Base-by-base conservation (phyloP, 768 basidiomycete genomes). In the Infundibulicybe gibba region DNA sequence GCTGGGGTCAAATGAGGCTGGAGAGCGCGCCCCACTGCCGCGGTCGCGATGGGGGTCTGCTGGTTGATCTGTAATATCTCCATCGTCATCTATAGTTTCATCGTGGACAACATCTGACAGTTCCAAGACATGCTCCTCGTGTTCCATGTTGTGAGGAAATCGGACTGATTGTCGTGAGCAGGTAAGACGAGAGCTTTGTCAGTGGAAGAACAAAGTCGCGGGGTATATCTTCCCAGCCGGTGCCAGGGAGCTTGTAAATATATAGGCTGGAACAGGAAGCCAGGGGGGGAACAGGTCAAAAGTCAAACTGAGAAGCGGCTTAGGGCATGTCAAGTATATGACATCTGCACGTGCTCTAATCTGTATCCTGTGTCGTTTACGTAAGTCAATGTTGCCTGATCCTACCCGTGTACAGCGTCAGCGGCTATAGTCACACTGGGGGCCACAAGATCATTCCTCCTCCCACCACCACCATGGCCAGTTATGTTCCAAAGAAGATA, bases 21-120 rank as follows among this genome's bases (percentile, higher is more conserved):
- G 47, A 25, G 25, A 25, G 25, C 25, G 25, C 25, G 25, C 25
- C 25, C 25, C 25, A 25, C 8, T 25, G 25, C 8, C 25, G 43
- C 49, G 48, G 40, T 63, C 47, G 51, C 61, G 56, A 54, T 64
- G 52, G 58, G 60, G 53, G 52, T 68, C 55, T 56, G 61, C 48
- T 54, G 60, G 31, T 48, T 55, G 57, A 44, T 68, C 53, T 40
- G 63, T 50, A 38, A 61, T 57, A 44, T 69, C 68, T 40, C 69
- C 66, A 53, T 82, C 80, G 55, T 85, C 78, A 61, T 75, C 80
- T 17, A 87, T 75, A 25, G 83, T 75, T 47, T 87, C 85, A 61
- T 90, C 87, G 63, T 89, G 85, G 39, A 90, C 86, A 65, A 90
- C 88, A 67, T 90, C 88, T 40, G 88, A 90, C 55, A 90, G 79